Percentiles rank a stretch among this genome's conserved stretches.
Evolutionary conservation across 176 grass and related monocot genomes (phyloP).

Genomic region (Aegilops speltoides): DNA sequence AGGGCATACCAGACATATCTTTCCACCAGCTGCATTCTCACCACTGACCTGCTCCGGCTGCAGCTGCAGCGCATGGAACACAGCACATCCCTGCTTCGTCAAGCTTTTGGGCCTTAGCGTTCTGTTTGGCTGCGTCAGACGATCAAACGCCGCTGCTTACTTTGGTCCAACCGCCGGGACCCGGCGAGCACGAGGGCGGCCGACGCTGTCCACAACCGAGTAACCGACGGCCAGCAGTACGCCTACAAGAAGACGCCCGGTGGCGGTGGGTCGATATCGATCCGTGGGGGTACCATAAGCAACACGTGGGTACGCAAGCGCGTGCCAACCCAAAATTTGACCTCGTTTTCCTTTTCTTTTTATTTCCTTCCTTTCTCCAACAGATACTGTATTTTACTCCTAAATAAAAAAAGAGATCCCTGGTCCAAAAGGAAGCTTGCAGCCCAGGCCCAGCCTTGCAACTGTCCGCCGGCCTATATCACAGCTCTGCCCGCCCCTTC

Average conservation of each 20-base stretch:
- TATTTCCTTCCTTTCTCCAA: too few species aligned
- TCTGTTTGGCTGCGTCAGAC: neutral
- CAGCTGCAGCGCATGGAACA: neutral
- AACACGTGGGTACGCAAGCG: neutral
- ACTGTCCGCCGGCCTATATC: neutral
- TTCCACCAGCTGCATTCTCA: neutral
- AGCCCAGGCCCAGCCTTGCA: neutral
- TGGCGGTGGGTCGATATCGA: too few species aligned
- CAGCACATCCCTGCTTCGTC: neutral
- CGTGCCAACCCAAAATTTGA: neutral
- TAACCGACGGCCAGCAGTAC: neutral
- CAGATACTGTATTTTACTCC: too few species aligned
- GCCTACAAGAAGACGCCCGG: too few species aligned
- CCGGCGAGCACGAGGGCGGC: too few species aligned
- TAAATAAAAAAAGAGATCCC: too few species aligned
- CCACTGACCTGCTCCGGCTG: neutral
- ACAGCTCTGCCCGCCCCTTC: neutral
- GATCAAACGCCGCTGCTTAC: neutral
- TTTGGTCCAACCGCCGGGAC: neutral
- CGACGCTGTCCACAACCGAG: neutral
- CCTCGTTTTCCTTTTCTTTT: too few species aligned
- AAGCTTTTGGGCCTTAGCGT: neutral
- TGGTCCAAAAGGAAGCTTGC: neutral
- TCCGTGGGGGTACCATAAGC: neutral
- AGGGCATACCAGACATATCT: neutral